Evolutionary conservation across 495 filamentous ascomycete genomes (phyloP).

Genomic region (Neurospora africana): DNA sequence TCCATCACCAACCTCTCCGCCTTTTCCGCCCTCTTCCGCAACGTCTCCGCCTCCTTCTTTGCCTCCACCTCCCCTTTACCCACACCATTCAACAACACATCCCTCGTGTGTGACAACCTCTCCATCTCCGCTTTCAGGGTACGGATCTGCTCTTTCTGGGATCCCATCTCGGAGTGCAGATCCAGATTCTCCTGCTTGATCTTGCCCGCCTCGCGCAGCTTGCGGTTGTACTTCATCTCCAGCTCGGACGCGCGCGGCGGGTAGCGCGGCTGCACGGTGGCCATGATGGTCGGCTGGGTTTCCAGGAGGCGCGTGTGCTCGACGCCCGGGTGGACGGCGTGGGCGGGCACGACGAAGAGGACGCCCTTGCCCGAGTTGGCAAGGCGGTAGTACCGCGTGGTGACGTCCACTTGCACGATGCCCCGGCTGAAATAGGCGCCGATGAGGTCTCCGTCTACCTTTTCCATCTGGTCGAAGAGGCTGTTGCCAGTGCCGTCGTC

Average conservation of each 20-base stretch:
- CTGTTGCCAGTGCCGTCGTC: background rate
- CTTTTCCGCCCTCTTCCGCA: conserved; percentile 1
- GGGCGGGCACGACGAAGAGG: conserved; percentile 42
- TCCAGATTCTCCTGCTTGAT: conserved; percentile 5
- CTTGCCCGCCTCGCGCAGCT: background rate
- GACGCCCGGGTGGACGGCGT: conserved; percentile 31
- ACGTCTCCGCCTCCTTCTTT: conserved; percentile 7
- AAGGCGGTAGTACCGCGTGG: conserved; percentile 38
- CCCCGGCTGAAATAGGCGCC: conserved; percentile 23
- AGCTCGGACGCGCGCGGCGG: conserved; percentile 24
- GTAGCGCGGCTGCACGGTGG: conserved; percentile 24
- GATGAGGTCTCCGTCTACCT: conserved; percentile 1
- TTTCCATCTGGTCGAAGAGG: background rate
- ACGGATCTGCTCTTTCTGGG: conserved; percentile 3
- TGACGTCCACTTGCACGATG: conserved; percentile 32
- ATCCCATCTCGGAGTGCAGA: conserved; percentile 1
- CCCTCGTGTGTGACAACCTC: conserved; percentile 5
- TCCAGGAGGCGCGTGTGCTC: conserved; percentile 31
- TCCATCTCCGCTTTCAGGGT: conserved; percentile 13
- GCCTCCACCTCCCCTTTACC: conserved; percentile 5
- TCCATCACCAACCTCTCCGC: conserved; percentile 7
- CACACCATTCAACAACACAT: conserved; percentile 12
- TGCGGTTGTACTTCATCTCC: conserved; percentile 21
- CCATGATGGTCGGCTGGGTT: conserved; percentile 34
- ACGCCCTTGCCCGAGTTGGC: conserved; percentile 26